These are phyloP conservation scores for Blepharisma japonicum DNA, from an alignment of 73 alveolate genomes.

Conservation along the genomic window DNA sequence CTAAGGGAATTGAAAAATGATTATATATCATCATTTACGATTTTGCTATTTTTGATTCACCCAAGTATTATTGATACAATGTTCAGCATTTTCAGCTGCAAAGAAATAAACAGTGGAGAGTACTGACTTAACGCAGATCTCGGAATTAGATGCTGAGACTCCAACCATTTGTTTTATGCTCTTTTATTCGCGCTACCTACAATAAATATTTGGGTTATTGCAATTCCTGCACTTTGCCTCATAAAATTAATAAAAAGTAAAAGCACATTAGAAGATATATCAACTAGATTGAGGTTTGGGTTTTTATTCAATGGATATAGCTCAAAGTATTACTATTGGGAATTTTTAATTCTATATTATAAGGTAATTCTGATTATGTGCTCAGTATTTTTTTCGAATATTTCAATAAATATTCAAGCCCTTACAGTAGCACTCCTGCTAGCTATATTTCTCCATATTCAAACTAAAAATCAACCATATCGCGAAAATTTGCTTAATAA, in stretches of 20 bases:
- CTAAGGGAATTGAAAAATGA: no score
- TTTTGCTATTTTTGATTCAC: neutral
- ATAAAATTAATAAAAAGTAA: neutral
- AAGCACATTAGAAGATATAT: neutral
- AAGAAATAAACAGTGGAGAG: neutral
- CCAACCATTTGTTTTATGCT: neutral
- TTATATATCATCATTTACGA: neutral
- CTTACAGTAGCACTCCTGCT: neutral
- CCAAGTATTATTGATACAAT: neutral
- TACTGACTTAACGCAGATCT: neutral
- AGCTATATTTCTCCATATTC: neutral
- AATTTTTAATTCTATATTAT: neutral
- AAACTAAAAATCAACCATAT: neutral
- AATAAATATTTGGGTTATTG: neutral
- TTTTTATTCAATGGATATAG: conserved; percentile 13
- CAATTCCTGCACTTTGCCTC: neutral
- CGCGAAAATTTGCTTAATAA: neutral
- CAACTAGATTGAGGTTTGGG: neutral
- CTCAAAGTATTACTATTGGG: neutral
- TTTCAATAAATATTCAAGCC: neutral
- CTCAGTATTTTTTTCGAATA: neutral
- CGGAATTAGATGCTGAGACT: neutral
- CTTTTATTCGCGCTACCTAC: neutral
- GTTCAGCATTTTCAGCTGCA: neutral
- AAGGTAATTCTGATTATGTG: neutral